Evolutionary conservation across 2,329 filamentous ascomycete species (phyloP).

Genomic region (Cercospora canescens): DNA sequence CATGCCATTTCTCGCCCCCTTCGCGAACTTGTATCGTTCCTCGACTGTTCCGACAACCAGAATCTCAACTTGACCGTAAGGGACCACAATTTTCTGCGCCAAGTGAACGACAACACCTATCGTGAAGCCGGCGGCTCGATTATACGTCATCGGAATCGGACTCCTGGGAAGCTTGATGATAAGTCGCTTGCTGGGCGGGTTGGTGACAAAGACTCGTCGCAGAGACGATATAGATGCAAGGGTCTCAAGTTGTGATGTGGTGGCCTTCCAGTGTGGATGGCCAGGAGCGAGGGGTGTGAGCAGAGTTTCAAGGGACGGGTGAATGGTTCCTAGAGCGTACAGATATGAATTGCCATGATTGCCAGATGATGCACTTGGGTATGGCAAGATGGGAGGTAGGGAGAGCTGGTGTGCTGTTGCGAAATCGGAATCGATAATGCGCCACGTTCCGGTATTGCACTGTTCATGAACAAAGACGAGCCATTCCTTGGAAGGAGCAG

Average conservation of each 20-base stretch:
- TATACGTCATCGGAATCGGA: background rate
- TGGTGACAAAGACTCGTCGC: background rate
- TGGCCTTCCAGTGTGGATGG: background rate
- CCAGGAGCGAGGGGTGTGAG: background rate
- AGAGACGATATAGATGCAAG: background rate
- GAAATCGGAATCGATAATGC: background rate
- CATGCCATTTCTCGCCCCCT: background rate
- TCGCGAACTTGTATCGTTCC: background rate
- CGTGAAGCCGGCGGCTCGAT: background rate
- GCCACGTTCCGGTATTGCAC: background rate
- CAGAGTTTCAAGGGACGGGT: background rate
- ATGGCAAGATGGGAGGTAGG: background rate
- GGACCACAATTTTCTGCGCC: background rate
- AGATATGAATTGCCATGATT: background rate
- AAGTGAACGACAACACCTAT: background rate
- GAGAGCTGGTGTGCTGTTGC: background rate
- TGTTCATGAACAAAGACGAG: background rate
- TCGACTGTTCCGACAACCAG: background rate
- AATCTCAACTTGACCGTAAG: background rate
- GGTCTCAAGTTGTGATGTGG: background rate
- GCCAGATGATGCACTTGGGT: background rate
- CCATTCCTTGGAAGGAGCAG: background rate
- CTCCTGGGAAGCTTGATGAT: background rate
- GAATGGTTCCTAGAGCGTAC: background rate
- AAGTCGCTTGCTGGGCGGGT: background rate